Evolutionary conservation across 768 basidiomycete species (phyloP).

Genomic region (Xerocomellus amylosporus): DNA sequence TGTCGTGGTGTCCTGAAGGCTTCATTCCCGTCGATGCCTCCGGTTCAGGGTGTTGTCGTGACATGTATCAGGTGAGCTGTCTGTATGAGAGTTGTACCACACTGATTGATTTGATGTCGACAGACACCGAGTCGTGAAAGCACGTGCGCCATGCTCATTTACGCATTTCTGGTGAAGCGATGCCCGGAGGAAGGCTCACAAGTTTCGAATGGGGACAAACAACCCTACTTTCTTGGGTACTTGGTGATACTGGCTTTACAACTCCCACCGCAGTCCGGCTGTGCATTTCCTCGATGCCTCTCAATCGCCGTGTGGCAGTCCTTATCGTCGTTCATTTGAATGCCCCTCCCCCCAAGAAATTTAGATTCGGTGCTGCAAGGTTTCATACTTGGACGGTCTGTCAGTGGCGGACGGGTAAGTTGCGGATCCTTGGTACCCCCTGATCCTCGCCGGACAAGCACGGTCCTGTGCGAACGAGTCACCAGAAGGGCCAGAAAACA

Average conservation of each 20-base stretch:
- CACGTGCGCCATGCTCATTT: neutral
- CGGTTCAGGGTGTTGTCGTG: neutral
- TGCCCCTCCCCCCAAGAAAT: neutral
- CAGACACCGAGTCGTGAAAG: neutral
- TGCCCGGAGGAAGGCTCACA: neutral
- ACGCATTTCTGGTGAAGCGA: neutral
- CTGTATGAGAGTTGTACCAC: neutral
- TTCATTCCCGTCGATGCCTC: neutral
- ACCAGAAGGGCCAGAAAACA: neutral
- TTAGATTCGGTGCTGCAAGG: neutral
- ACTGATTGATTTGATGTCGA: neutral
- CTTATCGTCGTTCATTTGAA: neutral
- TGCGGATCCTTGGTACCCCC: neutral
- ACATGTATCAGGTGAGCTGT: neutral
- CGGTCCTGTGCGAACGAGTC: neutral
- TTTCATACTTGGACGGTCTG: neutral
- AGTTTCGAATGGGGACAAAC: neutral
- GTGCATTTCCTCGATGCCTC: neutral
- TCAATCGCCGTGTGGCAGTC: neutral
- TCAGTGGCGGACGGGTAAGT: neutral
- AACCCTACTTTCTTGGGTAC: neutral
- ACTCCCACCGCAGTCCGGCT: neutral
- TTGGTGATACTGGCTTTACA: too few relatives aligned
- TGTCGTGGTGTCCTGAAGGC: neutral
- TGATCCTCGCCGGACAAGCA: neutral